These are phyloP conservation scores for Lentithecium fluviatile DNA, from an alignment of 495 filamentous ascomycete species.

Conservation along the genomic window DNA sequence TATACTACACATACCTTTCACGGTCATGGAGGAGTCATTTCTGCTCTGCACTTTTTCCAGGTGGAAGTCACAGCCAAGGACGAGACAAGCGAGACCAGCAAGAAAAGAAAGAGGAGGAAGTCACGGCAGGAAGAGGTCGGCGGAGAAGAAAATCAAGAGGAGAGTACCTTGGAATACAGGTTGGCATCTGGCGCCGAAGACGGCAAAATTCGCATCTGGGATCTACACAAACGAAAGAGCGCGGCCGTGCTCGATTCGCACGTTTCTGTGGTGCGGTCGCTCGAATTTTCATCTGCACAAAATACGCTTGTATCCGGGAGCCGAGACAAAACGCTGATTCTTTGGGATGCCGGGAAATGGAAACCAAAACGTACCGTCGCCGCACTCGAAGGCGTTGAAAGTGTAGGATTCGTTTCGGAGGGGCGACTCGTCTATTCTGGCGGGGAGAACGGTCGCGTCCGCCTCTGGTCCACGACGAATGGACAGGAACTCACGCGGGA, in stretches of 20 bases:
- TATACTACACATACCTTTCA: slow-evolving; percentile 94
- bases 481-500: slow-evolving; percentile 77
- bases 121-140: slow-evolving; percentile 43
- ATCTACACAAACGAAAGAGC: slow-evolving; percentile 77
- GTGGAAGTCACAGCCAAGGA: slow-evolving; percentile 49
- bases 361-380: slow-evolving; percentile 79
- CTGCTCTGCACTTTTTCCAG: slow-evolving; percentile 89
- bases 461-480: slow-evolving; percentile 75
- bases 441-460: slow-evolving; percentile 76
- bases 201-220: slow-evolving; percentile 86
- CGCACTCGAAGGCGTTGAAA: slow-evolving; percentile 81
- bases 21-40: slow-evolving; percentile 85
- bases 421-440: slow-evolving; percentile 74
- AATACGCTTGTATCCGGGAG: slow-evolving; percentile 82
- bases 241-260: slow-evolving; percentile 82
- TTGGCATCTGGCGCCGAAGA: slow-evolving; percentile 91
- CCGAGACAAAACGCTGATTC: slow-evolving; percentile 87
- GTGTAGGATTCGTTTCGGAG: slow-evolving; percentile 71
- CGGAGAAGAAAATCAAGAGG: slow-evolving; percentile 47
- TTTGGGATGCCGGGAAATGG: slow-evolving; percentile 87
- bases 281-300: slow-evolving; percentile 74
- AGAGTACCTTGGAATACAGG: slow-evolving; percentile 59
- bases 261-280: slow-evolving; percentile 81
- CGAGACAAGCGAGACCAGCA: slow-evolving; percentile 42
- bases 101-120: slow-evolving; percentile 51